A percentile compares a stretch with the other conserved stretches of the same genome.
These are phyloP conservation scores for Aspergillus sclerotialis DNA, from an alignment of 2,329 filamentous ascomycete genomes.

Conservation along the genomic window DNA sequence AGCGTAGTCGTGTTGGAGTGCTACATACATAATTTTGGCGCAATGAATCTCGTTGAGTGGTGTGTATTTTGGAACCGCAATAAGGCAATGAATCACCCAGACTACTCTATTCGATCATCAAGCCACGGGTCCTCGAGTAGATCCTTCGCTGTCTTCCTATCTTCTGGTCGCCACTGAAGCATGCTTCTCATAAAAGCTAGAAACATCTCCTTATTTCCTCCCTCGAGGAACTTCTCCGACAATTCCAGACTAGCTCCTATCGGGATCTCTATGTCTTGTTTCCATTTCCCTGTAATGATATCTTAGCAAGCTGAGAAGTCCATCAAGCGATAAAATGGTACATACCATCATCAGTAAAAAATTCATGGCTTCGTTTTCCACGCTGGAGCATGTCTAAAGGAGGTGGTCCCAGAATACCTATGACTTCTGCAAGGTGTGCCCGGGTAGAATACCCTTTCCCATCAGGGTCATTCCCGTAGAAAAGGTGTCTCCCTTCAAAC, in stretches of 20 bases:
- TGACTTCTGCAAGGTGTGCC: constrained; percentile 41
- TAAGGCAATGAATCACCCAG: no score
- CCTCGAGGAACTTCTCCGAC: constrained; percentile 6
- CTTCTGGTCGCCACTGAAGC: constrained; percentile 13
- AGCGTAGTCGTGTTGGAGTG: no score
- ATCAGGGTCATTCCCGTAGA: constrained; percentile 34
- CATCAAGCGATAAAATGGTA: constrained; percentile 1
- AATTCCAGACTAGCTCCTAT: constrained; percentile 7
- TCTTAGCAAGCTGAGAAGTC: no score
- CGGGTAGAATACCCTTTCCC: constrained; percentile 29
- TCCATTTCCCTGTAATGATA: constrained; percentile 13
- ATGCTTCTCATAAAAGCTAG: constrained; percentile 10
- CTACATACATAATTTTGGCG: no score
- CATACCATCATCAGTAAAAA: constrained; percentile 35
- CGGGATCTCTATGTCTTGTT: constrained; percentile 12
- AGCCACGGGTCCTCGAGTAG: constrained; percentile 13
- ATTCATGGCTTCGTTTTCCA: constrained; percentile 30
- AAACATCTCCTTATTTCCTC: constrained; percentile 11
- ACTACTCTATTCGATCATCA: constrained; percentile 4
- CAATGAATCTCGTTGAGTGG: no score
- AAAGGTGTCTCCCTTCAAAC: constrained; percentile 40
- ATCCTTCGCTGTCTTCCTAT: constrained; percentile 12
- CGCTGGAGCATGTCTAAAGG: constrained; percentile 27
- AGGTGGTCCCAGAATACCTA: constrained; percentile 37
- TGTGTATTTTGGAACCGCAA: no score